These are phyloP conservation scores for Rosa chinensis DNA, from an alignment of 306 rosid species.

Conservation along the genomic window DNA sequence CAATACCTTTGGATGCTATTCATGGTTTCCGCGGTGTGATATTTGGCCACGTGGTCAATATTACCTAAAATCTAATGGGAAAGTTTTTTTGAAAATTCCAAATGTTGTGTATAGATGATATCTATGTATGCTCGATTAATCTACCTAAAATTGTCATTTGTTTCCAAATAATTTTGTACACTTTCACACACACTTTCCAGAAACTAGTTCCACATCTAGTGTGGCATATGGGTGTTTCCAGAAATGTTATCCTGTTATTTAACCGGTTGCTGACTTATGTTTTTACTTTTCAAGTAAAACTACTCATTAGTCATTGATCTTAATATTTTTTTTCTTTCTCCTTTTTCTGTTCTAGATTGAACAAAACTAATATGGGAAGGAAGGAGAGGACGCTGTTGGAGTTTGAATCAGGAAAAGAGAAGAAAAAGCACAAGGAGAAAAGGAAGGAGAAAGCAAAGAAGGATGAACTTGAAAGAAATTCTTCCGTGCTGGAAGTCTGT, in stretches of 20 bases:
- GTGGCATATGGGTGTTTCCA: not conserved
- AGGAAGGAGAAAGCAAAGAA: not conserved
- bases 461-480: slow-evolving; percentile 1
- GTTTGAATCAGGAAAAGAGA: slow-evolving; percentile 12
- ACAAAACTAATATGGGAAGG: not conserved
- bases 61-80: no score
- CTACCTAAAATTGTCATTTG: not conserved
- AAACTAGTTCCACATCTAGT: not conserved
- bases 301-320: not conserved
- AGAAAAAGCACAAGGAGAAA: slow-evolving; percentile 6
- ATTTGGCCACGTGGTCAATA: not conserved
- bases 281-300: not conserved
- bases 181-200: not conserved
- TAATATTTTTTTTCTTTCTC: not conserved
- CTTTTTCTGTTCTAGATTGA: not conserved
- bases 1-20: not conserved
- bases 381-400: not conserved
- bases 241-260: not conserved
- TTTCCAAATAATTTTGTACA: not conserved
- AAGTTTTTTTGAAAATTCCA: no score
- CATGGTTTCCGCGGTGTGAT: not conserved
- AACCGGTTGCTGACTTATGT: not conserved
- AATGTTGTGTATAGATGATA: no score
- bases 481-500: not conserved
- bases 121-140: not conserved